These are phyloP conservation scores for Schizopora paradoxa DNA, from an alignment of 1,284 basidiomycete genomes.

Conservation along the genomic window DNA sequence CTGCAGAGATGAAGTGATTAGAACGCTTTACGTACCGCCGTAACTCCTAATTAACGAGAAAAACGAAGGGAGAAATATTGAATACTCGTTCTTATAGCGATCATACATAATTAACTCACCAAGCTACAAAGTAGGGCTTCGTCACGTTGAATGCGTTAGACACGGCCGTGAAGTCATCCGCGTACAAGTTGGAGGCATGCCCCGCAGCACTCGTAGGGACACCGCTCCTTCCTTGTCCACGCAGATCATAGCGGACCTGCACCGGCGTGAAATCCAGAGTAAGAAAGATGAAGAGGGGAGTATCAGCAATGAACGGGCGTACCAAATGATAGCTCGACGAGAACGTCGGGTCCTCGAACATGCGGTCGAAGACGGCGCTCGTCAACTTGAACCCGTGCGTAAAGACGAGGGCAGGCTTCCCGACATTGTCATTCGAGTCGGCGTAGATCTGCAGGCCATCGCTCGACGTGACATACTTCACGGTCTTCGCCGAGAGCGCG, in stretches of 20 bases:
- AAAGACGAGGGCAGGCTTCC: constrained; percentile 21
- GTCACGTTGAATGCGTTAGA: constrained; percentile 6
- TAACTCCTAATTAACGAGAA: constrained; percentile 8
- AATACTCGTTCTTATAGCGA: constrained; percentile 6
- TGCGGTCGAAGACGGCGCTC: constrained; percentile 18
- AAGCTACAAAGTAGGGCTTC: constrained; percentile 14
- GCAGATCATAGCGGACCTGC: constrained; percentile 16
- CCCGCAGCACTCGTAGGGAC: constrained; percentile 3
- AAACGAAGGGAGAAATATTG: background rate
- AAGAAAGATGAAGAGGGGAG: too few species aligned
- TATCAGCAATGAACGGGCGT: too few species aligned
- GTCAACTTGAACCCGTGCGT: constrained; percentile 22
- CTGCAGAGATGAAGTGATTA: too few species aligned
- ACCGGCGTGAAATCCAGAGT: too few species aligned
- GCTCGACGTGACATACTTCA: constrained; percentile 20
- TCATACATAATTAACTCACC: too few species aligned
- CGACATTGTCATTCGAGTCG: constrained; percentile 21
- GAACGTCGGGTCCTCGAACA: constrained; percentile 16
- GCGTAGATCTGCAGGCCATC: constrained; percentile 24
- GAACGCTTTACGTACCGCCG: background rate
- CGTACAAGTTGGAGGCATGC: constrained; percentile 2
- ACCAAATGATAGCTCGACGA: constrained; percentile 5
- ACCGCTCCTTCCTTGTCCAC: constrained; percentile 12
- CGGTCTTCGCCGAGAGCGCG: too few species aligned
- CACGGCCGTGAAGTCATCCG: constrained; percentile 13